Evolutionary conservation across 495 filamentous ascomycete species (phyloP), one percentile per base, ranked within the genome.

Genomic region (Aspergillus steynii): DNA sequence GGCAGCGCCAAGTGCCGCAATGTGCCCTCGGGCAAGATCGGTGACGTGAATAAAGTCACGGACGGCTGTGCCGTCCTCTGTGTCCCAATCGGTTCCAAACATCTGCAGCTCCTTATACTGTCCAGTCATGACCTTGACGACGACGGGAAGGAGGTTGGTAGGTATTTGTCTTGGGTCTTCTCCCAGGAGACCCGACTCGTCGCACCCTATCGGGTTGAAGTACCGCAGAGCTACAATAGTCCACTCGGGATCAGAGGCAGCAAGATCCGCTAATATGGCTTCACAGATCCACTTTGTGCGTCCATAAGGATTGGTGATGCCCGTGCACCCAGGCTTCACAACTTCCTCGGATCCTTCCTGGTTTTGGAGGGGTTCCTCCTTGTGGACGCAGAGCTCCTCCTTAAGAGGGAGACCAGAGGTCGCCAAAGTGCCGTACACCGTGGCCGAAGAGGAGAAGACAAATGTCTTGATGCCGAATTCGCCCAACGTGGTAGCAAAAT

Each of bases 151-250:
- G 56, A 89, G 77, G 57, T 89, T 89, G 45, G 81, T 88, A 5
- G 86, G 84, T 29, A 75, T 79, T 56, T 82, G 81, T 56, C 81
- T 73, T n/a, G 86, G 85, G 67, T 86, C 84, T 70, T 89, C 86
- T 34, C 85, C 85, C n/a, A 89, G 72, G 4, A 87, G 68, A 25
- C 86, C 86, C 0, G 84, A 86, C 42, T 86, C 75, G 60, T 89
- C 83, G 68, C 84, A 88, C 5, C 86, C 86, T 31, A 87, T 82
- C 5, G 86, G 86, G 60, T 88, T 89, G 77, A 89, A 89, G 66
- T 89, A 89, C 20, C 86, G 78, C 12, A 89, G 77, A 20, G 84
- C 82, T 27, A 86, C 82, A 61, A 87, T 83, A 10, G 78, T 81
- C 85, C 84, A 88, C 49, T 78, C 77, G 5, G 85, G 79, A 68